Conservation (phyloP, 768 basidiomycete genomes). For the Kwoniella sp. region DNA sequence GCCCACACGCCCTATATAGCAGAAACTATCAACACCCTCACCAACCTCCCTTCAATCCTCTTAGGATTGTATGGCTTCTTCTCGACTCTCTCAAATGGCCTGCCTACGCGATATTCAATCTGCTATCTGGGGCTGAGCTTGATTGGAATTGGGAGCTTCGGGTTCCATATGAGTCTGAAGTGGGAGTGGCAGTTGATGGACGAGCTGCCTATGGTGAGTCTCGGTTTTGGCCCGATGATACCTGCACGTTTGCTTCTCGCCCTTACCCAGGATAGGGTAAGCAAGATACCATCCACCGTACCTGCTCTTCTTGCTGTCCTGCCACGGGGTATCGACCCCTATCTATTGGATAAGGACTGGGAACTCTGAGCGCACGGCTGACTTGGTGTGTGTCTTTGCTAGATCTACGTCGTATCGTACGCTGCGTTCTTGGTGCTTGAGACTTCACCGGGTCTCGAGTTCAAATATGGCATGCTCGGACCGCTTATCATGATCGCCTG, state of each 20-base stretch:
- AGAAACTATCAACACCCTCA: slow-evolving; percentile 73
- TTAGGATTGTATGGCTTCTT: slow-evolving; percentile 62
- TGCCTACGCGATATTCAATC: slow-evolving; percentile 55
- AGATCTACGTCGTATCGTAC: slow-evolving; percentile 67
- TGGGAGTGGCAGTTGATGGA: slow-evolving; percentile 75
- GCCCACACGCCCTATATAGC: slow-evolving; percentile 76
- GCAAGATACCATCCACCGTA: too few species aligned
- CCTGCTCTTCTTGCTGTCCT: too few species aligned
- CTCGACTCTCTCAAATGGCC: slow-evolving; percentile 47
- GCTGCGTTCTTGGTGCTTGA: slow-evolving; percentile 64
- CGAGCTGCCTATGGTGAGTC: slow-evolving; percentile 70
- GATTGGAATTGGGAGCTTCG: slow-evolving; percentile 74
- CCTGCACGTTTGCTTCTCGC: too few species aligned
- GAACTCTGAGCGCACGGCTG: too few species aligned
- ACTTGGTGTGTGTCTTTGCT: not conserved
- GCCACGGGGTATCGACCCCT: too few species aligned
- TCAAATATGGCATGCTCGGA: slow-evolving; percentile 37
- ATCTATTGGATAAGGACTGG: too few species aligned
- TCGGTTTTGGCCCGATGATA: too few species aligned
- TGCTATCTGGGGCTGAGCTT: slow-evolving; percentile 62
- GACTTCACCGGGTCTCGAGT: slow-evolving; percentile 47
- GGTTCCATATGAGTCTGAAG: slow-evolving; percentile 75
- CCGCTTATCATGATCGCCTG: slow-evolving; percentile 57
- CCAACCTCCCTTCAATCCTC: slow-evolving; percentile 66
- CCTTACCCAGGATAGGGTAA: too few species aligned